These are phyloP conservation scores for Fusarium fujikuroi DNA, from an alignment of 2,329 filamentous ascomycete species.

Conservation along the genomic window DNA sequence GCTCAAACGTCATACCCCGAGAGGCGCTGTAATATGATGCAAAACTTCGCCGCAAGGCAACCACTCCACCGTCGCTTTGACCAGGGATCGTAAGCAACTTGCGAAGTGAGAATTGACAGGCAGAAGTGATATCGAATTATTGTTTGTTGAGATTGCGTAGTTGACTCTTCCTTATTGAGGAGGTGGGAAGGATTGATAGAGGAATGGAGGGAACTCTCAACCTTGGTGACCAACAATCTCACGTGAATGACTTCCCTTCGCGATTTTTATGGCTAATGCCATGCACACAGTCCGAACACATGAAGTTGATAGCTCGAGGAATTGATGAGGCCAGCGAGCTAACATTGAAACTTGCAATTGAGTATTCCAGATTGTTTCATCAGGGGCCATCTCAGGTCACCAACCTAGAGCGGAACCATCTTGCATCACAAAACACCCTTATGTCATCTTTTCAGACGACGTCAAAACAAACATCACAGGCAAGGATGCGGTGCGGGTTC, in stretches of 20 bases:
- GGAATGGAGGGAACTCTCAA: neutral
- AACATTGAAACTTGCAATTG: neutral
- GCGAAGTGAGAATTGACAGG: neutral
- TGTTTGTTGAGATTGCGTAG: neutral
- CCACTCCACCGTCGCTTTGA: conserved; percentile 13
- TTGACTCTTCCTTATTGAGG: neutral
- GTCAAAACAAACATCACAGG: conserved; percentile 35
- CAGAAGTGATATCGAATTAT: neutral
- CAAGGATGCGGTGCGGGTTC: conserved; percentile 12
- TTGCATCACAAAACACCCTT: neutral
- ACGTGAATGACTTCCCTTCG: neutral
- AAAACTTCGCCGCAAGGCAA: conserved; percentile 28
- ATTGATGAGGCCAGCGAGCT: no score
- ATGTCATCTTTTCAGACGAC: conserved; percentile 32
- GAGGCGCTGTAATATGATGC: conserved; percentile 37
- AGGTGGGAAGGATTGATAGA: neutral
- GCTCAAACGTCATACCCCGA: conserved; percentile 38
- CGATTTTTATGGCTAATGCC: neutral
- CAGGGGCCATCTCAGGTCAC: neutral
- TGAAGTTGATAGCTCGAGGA: neutral
- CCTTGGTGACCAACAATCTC: neutral
- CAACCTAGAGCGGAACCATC: neutral
- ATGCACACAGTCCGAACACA: neutral
- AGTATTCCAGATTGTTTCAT: neutral
- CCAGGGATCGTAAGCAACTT: neutral